These are phyloP conservation scores for Mortierella hygrophila DNA, from an alignment of 192 early-diverging fungal genomes.

Conservation along the genomic window DNA sequence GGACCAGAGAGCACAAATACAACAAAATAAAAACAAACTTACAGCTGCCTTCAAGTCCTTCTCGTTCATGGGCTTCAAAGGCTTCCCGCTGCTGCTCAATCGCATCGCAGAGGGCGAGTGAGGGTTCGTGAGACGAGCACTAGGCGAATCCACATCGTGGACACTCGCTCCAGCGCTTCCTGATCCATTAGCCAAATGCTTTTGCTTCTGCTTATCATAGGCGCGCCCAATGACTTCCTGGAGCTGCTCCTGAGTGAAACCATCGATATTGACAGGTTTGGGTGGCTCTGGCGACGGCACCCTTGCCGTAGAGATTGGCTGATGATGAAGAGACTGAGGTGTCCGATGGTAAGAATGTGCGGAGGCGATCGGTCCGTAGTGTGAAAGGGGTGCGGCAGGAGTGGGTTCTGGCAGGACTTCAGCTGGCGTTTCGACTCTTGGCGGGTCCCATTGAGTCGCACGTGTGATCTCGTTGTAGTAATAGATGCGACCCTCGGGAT, in stretches of 20 bases:
- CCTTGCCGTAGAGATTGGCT: slow-evolving; percentile 8
- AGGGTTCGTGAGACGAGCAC: background rate
- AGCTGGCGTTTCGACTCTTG: slow-evolving; percentile 43
- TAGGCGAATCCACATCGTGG: slow-evolving; percentile 52
- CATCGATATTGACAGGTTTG: slow-evolving; percentile 54
- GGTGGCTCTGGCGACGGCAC: slow-evolving; percentile 39
- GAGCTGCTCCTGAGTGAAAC: slow-evolving; percentile 51
- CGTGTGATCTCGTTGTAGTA: slow-evolving; percentile 68
- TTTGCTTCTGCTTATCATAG: slow-evolving; percentile 54
- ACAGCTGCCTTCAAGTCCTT: slow-evolving; percentile 51
- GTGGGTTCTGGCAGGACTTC: background rate
- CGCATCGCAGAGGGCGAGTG: slow-evolving; percentile 22
- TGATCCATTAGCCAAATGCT: slow-evolving; percentile 48
- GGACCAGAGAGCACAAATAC: background rate
- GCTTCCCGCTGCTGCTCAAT: slow-evolving; percentile 23
- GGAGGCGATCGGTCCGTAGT: slow-evolving; percentile 24
- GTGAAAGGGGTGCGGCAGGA: slow-evolving; percentile 21
- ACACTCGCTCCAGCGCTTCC: slow-evolving; percentile 49
- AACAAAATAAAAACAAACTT: slow-evolving; percentile 14
- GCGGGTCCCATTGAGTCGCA: slow-evolving; percentile 67
- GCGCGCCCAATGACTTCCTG: slow-evolving; percentile 54
- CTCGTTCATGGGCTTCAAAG: slow-evolving; percentile 46
- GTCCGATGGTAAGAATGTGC: slow-evolving; percentile 28
- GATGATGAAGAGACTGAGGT: slow-evolving; percentile 32
- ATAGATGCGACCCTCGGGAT: slow-evolving; percentile 62